A percentile compares a stretch with the other conserved stretches of the same genome.
phyloP scores from a whole-genome alignment of 2,329 filamentous ascomycete species.

The Hymenoscyphus scutula region DNA sequence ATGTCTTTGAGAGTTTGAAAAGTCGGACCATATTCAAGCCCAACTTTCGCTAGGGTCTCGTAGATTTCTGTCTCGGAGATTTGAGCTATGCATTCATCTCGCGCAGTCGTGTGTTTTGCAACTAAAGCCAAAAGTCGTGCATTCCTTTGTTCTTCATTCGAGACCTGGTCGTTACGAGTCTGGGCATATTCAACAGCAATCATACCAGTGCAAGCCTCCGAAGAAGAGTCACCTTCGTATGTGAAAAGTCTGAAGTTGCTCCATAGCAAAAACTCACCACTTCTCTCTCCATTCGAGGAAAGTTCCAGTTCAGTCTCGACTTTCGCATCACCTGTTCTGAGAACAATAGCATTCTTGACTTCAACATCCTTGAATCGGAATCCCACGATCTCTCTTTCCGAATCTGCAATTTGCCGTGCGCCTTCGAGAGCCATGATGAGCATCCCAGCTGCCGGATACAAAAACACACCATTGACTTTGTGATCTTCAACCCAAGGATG shows the following conservation, averaged over 20 bases:
- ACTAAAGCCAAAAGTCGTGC: background rate
- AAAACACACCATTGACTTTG: slow-evolving; percentile 20
- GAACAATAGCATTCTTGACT: slow-evolving; percentile 45
- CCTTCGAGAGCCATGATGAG: slow-evolving; percentile 34
- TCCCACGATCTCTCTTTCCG: background rate
- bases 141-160: background rate
- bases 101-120: background rate
- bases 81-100: background rate
- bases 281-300: background rate
- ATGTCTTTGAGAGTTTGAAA: slow-evolving; percentile 1
- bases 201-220: slow-evolving; percentile 1
- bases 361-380: slow-evolving; percentile 40
- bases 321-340: slow-evolving; percentile 30
- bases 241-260: background rate
- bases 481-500: slow-evolving; percentile 17
- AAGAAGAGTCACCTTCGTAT: background rate
- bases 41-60: background rate
- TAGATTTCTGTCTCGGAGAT: background rate
- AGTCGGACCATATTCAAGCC: slow-evolving; percentile 4
- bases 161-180: background rate
- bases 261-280: background rate
- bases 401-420: slow-evolving; percentile 18
- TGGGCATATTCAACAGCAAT: background rate
- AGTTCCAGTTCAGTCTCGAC: slow-evolving; percentile 4
- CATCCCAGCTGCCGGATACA: slow-evolving; percentile 36